Conservation (phyloP, 805 yeast genomes). For the Lipomyces anomalus region DNA sequence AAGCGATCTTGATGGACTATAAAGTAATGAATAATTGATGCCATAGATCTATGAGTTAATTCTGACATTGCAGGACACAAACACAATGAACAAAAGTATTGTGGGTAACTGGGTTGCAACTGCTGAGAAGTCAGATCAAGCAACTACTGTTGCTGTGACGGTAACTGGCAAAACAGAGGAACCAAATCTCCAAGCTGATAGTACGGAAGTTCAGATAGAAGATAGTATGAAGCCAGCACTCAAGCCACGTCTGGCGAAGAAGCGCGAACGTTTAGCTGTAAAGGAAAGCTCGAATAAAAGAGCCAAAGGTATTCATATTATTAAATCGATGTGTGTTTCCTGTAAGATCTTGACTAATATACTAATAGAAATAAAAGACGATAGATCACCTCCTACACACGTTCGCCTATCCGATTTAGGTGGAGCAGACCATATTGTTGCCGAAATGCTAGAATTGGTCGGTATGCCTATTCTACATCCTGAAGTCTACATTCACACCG, state of each 20-base stretch:
- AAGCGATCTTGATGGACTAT: constrained; percentile 12
- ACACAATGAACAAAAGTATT: constrained; percentile 70
- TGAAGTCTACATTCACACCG: constrained; percentile 78
- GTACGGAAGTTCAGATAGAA: neutral
- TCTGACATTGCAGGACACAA: constrained; percentile 40
- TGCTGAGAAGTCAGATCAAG: neutral
- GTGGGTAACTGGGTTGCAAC: constrained; percentile 55
- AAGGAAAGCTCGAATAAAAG: constrained; percentile 46
- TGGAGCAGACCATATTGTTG: constrained; percentile 79
- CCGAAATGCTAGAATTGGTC: constrained; percentile 81
- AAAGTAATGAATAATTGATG: neutral
- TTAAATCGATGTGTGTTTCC: too few species aligned
- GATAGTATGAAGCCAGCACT: neutral
- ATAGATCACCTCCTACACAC: constrained; percentile 49
- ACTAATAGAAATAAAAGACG: constrained; percentile 58
- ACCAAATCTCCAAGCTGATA: neutral
- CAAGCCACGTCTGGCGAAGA: constrained; percentile 21
- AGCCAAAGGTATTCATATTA: constrained; percentile 39
- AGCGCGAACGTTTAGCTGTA: constrained; percentile 24
- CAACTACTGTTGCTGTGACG: neutral
- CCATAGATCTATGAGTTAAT: neutral
- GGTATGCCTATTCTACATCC: constrained; percentile 93
- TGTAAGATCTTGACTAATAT: too few species aligned
- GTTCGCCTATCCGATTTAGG: constrained; percentile 71
- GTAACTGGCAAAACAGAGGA: neutral